Base-by-base conservation (phyloP, 192 early-diverging fungal genomes). In the Backusella tarrabulga region DNA sequence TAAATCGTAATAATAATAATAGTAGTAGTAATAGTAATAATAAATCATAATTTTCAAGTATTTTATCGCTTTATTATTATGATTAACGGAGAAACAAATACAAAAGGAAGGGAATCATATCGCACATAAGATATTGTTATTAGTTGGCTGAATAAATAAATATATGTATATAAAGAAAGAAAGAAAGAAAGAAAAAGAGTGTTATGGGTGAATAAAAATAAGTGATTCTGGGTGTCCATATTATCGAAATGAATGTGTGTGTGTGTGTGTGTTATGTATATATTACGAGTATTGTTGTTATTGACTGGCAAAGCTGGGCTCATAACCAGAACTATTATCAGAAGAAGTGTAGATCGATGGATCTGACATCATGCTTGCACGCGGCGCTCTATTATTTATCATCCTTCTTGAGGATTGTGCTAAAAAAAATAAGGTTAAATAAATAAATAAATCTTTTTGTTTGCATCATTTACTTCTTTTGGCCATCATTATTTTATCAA, bases 1-100 rank as follows among this genome's bases (percentile, higher is more conserved):
- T 94, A 86, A 81, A 60, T 26, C 52, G 2, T 6, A 21, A 56
- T 56, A 56, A 9, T 21, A 21, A 54, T 50, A 6, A 19, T 6
- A 52, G 6, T n/a, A 21, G 32, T 52, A 26, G 17, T 54, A 54
- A 19, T 54, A 17, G n/a, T 54, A 54, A n/a, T 52, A 52, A 52
- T 19, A 19, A 52, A 52, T 17, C n/a, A 21, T 54, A 54, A 7
- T 54, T n/a, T 54, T 19, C 17, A 7, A 1, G 17, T 21, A 7
- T 54, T 54, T 56, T 56, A 23, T 54, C 19, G 11, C 50, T 17
- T 23, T 56, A 23, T 26, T 56, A 56, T 21, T 56, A 26, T 56
- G 23, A n/a, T 56, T 56, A 56, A 19, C n/a, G 50, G 50, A 6
- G 1, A 52, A 54, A 17, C 19, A 54, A 54, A 54, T 56, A 56